These are phyloP conservation scores for Selaginella moellendorffii DNA, from an alignment of 75 land plant genomes.

Conservation along the genomic window DNA sequence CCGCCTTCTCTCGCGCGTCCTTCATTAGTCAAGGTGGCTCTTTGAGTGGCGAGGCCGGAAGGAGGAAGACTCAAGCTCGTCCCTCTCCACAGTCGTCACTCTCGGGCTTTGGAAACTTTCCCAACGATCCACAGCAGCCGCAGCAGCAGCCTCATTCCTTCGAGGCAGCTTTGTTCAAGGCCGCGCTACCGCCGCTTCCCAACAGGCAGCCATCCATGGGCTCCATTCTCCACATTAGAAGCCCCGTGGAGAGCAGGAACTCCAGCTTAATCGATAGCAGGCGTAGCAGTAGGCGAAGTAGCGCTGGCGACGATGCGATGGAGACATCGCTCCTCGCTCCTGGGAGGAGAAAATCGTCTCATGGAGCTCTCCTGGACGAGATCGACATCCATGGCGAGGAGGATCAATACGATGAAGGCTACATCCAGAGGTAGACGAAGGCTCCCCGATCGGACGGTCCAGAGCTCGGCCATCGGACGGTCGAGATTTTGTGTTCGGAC, in stretches of 20 bases:
- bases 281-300: constrained; percentile 13
- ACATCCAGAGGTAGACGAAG: constrained; percentile 18
- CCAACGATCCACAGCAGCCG: too few species aligned
- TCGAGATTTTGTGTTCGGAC: too few species aligned
- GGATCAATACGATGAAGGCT: constrained; percentile 22
- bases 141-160: too few species aligned
- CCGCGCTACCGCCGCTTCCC: neutral
- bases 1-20: neutral
- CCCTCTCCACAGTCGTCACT: too few species aligned
- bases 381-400: constrained; percentile 22
- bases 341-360: constrained; percentile 16
- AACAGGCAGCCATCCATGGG: neutral
- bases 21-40: neutral
- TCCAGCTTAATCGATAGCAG: neutral
- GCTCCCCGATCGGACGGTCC: too few species aligned
- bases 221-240: neutral
- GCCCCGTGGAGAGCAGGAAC: neutral
- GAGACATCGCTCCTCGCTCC: constrained; percentile 19
- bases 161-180: neutral
- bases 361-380: constrained; percentile 18
- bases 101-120: too few species aligned
- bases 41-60: too few species aligned
- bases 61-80: too few species aligned
- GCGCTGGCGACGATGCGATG: constrained; percentile 21
- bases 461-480: too few species aligned